Evolutionary conservation across 1,284 basidiomycete genomes (phyloP).

Genomic region (Tilletia caries): DNA sequence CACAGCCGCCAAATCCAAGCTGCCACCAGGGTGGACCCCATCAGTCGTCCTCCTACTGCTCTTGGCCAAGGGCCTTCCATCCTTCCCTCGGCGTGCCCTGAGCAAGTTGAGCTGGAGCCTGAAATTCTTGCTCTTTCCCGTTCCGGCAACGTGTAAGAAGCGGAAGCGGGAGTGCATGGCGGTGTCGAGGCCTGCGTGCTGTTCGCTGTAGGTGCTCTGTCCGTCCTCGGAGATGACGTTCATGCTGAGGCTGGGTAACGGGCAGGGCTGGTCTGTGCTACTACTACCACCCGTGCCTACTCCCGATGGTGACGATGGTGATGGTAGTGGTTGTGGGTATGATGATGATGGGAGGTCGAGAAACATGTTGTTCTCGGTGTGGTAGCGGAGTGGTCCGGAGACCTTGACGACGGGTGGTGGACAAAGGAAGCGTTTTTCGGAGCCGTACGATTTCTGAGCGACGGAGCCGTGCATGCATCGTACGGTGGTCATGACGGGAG

Average conservation of each 20-base stretch:
- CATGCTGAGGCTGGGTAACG: slow-evolving; percentile 63
- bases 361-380: slow-evolving; percentile 60
- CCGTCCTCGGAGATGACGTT: slow-evolving; percentile 77
- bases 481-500: slow-evolving; percentile 64
- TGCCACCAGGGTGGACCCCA: background rate
- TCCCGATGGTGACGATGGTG: background rate
- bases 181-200: slow-evolving; percentile 56
- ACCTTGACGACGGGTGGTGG: slow-evolving; percentile 83
- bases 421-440: slow-evolving; percentile 84
- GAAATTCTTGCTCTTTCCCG: slow-evolving; percentile 83
- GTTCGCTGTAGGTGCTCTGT: slow-evolving; percentile 59
- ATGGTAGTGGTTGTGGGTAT: background rate
- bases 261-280: no score
- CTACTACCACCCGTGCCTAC: no score
- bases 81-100: slow-evolving; percentile 14
- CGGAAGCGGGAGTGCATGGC: slow-evolving; percentile 76
- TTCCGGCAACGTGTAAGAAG: slow-evolving; percentile 80
- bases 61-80: slow-evolving; percentile 62
- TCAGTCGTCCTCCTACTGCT: background rate
- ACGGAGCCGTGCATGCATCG: slow-evolving; percentile 82
- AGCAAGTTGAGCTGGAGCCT: slow-evolving; percentile 66
- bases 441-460: slow-evolving; percentile 86
- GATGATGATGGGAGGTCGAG: background rate
- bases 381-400: slow-evolving; percentile 74
- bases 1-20: background rate